Percentiles rank a stretch among this genome's conserved stretches.
These are phyloP conservation scores for Lanmaoa pseudosensibilis DNA, from an alignment of 768 basidiomycete genomes.

Conservation along the genomic window DNA sequence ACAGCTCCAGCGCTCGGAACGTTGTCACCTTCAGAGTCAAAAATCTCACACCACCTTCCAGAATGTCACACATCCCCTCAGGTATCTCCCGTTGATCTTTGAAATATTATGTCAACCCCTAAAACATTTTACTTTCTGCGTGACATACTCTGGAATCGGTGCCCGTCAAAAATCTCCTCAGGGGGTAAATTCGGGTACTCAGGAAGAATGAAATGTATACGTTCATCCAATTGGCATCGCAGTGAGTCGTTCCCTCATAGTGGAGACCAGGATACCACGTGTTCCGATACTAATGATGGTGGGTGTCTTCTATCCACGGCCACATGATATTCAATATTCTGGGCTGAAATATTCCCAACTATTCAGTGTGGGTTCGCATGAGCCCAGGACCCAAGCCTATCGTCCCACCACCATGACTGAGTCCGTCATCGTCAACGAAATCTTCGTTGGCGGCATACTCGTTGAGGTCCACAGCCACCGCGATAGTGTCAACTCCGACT, in stretches of 20 bases:
- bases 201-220: background rate
- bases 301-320: background rate
- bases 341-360: background rate
- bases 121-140: too few relatives aligned
- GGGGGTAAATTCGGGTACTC: background rate
- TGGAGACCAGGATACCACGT: background rate
- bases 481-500: slow-evolving; percentile 6
- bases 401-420: slow-evolving; percentile 20
- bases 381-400: background rate
- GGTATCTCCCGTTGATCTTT: too few relatives aligned
- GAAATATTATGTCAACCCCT: too few relatives aligned
- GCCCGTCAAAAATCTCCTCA: too few relatives aligned
- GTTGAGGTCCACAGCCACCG: slow-evolving; percentile 28
- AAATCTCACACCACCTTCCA: too few relatives aligned
- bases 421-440: slow-evolving; percentile 4
- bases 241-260: background rate
- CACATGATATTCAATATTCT: background rate
- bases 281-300: background rate
- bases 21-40: too few relatives aligned
- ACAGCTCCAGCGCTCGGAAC: too few relatives aligned
- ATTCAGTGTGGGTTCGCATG: background rate
- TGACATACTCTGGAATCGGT: too few relatives aligned
- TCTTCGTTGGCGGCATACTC: slow-evolving; percentile 28
- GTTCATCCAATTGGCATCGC: background rate
- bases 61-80: too few relatives aligned